A percentile compares a stretch with the other conserved stretches of the same genome.
Conservation (phyloP, 768 basidiomycete species). For the Cubamyces sp. region DNA sequence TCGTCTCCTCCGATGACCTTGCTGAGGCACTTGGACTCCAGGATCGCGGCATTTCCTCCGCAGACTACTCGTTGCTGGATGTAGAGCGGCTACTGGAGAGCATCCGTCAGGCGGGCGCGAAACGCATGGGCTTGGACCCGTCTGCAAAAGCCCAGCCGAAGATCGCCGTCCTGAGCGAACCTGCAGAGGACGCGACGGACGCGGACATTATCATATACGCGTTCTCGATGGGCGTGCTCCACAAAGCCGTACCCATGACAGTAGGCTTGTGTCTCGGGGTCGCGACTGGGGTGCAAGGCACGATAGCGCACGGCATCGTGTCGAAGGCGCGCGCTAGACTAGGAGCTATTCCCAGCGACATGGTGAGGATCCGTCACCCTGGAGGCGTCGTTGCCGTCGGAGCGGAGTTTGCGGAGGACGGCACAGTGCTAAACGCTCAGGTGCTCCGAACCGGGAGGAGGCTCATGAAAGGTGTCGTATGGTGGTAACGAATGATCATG, state of each 20-base stretch:
- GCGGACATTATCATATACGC: constrained; percentile 59
- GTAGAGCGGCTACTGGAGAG: constrained; percentile 47
- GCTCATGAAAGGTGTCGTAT: constrained; percentile 72
- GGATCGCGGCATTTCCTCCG: background rate
- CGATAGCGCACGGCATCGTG: constrained; percentile 58
- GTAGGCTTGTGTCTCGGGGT: constrained; percentile 72
- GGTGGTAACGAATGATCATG: constrained; percentile 47
- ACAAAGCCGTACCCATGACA: constrained; percentile 76
- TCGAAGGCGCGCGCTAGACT: constrained; percentile 12
- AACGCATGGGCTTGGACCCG: constrained; percentile 66
- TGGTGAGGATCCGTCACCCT: constrained; percentile 62
- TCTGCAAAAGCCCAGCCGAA: constrained; percentile 70
- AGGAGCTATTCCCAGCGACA: constrained; percentile 21
- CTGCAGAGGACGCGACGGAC: constrained; percentile 35
- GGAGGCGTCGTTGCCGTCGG: constrained; percentile 72
- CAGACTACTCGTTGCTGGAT: constrained; percentile 19
- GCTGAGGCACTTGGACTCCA: constrained; percentile 40
- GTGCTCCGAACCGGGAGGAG: constrained; percentile 71
- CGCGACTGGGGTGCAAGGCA: constrained; percentile 56
- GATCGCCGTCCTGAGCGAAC: constrained; percentile 56
- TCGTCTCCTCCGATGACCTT: constrained; percentile 54
- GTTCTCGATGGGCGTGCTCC: constrained; percentile 71
- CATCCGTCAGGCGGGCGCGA: constrained; percentile 59
- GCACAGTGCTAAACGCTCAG: constrained; percentile 57
- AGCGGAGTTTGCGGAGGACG: constrained; percentile 51